phyloP scores from a whole-genome alignment of 352 stramenopile genomes.

The Phytophthora pistaciae region DNA sequence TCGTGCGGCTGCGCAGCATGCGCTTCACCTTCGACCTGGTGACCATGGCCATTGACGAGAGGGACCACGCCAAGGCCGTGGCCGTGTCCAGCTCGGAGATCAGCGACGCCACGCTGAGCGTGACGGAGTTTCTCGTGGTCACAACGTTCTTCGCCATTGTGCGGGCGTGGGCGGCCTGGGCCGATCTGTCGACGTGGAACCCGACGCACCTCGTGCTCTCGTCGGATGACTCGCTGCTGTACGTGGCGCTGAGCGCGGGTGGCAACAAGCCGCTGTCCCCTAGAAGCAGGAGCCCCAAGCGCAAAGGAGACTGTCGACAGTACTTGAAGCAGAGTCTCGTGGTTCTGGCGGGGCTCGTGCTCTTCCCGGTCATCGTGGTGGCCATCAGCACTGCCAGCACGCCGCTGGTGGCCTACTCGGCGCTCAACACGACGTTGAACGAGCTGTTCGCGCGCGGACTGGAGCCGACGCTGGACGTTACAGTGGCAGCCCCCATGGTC shows the following conservation, averaged over 20 bases:
- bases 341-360: neutral
- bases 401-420: neutral
- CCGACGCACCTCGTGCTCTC: slow-evolving; percentile 2
- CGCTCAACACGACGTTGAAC: neutral
- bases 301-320: neutral
- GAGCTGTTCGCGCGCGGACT: neutral
- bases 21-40: slow-evolving; percentile 67
- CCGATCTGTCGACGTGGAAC: slow-evolving; percentile 43
- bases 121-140: slow-evolving; percentile 11
- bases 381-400: neutral
- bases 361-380: neutral
- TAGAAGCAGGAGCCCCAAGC: neutral
- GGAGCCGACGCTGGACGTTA: neutral
- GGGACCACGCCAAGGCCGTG: slow-evolving; percentile 32
- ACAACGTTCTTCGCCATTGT: slow-evolving; percentile 33
- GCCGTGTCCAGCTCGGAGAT: slow-evolving; percentile 37
- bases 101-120: slow-evolving; percentile 27
- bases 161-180: slow-evolving; percentile 19
- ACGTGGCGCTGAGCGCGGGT: neutral
- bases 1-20: slow-evolving; percentile 44
- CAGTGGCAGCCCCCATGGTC: neutral
- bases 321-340: neutral
- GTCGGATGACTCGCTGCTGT: neutral
- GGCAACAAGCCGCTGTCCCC: neutral
- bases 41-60: slow-evolving; percentile 43